phyloP scores from a whole-genome alignment of 805 yeast species.

The Candida michaelii region DNA sequence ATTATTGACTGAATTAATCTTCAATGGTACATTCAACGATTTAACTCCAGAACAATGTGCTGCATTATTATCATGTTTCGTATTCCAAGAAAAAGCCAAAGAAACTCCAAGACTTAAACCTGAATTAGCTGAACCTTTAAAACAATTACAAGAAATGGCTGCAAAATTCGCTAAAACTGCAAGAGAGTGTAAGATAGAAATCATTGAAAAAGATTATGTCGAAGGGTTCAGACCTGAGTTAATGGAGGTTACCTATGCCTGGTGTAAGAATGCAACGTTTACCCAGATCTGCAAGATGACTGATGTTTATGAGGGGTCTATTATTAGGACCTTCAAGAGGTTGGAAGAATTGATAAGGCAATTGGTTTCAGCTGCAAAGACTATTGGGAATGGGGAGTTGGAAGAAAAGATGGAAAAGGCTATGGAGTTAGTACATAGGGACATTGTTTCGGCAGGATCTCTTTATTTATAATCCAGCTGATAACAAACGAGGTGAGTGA shows the following conservation, averaged over 20 bases:
- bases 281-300: constrained; percentile 99
- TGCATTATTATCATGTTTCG: constrained; percentile 88
- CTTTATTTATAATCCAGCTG: constrained; percentile 66
- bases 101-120: constrained; percentile 84
- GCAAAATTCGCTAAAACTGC: constrained; percentile 83
- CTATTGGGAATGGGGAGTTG: constrained; percentile 86
- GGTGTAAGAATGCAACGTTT: constrained; percentile 96
- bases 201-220: constrained; percentile 88
- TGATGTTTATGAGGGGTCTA: constrained; percentile 95
- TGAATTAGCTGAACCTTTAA: constrained; percentile 88
- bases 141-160: constrained; percentile 89
- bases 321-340: constrained; percentile 92
- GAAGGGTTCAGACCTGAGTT: constrained; percentile 89
- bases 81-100: constrained; percentile 93
- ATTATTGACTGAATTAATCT: constrained; percentile 83
- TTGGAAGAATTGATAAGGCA: constrained; percentile 92
- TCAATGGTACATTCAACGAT: constrained; percentile 93
- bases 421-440: constrained; percentile 85
- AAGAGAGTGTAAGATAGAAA: constrained; percentile 84
- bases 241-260: constrained; percentile 94
- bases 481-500: too few relatives aligned
- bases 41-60: constrained; percentile 89
- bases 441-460: constrained; percentile 94
- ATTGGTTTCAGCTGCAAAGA: constrained; percentile 85
- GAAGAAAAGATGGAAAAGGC: constrained; percentile 88